Evolutionary conservation across 2,329 filamentous ascomycete genomes (phyloP).

Genomic region (Lachnum nothofagi): DNA sequence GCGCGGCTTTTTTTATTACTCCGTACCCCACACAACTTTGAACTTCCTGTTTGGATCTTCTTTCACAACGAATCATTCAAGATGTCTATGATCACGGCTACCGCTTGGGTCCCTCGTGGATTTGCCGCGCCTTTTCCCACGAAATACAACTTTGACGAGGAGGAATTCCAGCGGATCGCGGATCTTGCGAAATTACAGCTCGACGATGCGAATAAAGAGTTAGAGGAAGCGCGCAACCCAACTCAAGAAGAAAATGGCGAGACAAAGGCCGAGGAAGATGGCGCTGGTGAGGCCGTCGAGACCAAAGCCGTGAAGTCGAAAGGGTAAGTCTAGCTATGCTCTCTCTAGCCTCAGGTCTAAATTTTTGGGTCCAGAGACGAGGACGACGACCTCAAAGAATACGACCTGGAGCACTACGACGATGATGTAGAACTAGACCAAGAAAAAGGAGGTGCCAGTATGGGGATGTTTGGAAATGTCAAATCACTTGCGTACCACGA

Average conservation of each 20-base stretch:
- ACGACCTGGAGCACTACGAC: slow-evolving; percentile 94
- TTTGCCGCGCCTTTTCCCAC: slow-evolving; percentile 54
- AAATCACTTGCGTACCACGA: slow-evolving; percentile 92
- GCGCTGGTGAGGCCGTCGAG: slow-evolving; percentile 26
- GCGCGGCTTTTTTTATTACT: not conserved
- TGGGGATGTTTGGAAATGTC: slow-evolving; percentile 93
- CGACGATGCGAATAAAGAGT: slow-evolving; percentile 84
- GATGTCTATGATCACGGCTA: slow-evolving; percentile 53
- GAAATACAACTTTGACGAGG: slow-evolving; percentile 54
- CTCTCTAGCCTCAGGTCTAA: slow-evolving; percentile 16
- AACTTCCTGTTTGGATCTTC: not conserved
- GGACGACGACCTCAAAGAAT: slow-evolving; percentile 91
- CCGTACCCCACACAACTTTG: not conserved
- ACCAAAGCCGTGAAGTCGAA: slow-evolving; percentile 35
- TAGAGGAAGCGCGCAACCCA: slow-evolving; percentile 52
- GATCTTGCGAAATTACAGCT: slow-evolving; percentile 57
- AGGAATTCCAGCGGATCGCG: slow-evolving; percentile 54
- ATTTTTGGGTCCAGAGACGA: slow-evolving; percentile 40
- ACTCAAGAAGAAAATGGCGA: slow-evolving; percentile 28
- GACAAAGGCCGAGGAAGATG: slow-evolving; percentile 37
- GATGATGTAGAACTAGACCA: slow-evolving; percentile 68
- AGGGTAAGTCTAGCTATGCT: slow-evolving; percentile 34
- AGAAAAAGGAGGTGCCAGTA: slow-evolving; percentile 57
- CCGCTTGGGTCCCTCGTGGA: slow-evolving; percentile 54
- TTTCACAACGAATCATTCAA: slow-evolving; percentile 4